Evolutionary conservation across 2,329 filamentous ascomycete species (phyloP).

Genomic region (Sporothrix euskadiensis): DNA sequence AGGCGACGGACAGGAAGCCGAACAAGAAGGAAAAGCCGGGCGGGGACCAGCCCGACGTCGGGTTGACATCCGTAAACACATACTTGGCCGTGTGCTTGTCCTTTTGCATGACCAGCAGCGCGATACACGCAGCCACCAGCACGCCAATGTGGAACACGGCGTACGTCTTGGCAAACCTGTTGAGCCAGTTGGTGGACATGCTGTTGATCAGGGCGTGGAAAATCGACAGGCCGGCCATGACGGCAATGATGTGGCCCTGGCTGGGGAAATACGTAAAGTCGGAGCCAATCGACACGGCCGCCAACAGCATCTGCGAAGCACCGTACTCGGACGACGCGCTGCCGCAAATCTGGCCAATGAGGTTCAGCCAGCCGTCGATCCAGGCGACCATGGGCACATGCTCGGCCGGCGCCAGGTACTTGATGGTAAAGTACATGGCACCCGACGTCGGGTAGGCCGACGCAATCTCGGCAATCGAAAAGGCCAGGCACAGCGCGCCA

Average conservation of each 20-base stretch:
- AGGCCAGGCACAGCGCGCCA: slow-evolving; percentile 57
- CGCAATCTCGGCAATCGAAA: slow-evolving; percentile 57
- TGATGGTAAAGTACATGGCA: slow-evolving; percentile 56
- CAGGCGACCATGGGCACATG: slow-evolving; percentile 53
- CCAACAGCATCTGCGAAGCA: slow-evolving; percentile 56
- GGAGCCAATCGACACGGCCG: slow-evolving; percentile 53
- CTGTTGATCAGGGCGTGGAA: slow-evolving; percentile 56
- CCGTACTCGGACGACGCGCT: slow-evolving; percentile 60
- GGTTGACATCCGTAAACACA: slow-evolving; percentile 56
- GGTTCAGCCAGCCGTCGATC: slow-evolving; percentile 52
- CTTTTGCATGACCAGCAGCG: slow-evolving; percentile 52
- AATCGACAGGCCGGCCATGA: slow-evolving; percentile 57
- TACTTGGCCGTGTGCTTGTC: slow-evolving; percentile 54
- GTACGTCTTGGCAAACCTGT: slow-evolving; percentile 58
- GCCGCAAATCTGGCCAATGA: slow-evolving; percentile 55
- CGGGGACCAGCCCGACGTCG: slow-evolving; percentile 55
- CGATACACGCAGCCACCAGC: slow-evolving; percentile 53
- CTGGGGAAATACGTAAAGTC: slow-evolving; percentile 52
- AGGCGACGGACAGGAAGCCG: slow-evolving; percentile 59
- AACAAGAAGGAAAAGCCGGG: slow-evolving; percentile 59
- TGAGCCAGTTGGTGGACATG: slow-evolving; percentile 58
- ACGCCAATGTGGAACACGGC: slow-evolving; percentile 58
- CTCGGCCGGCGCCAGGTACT: slow-evolving; percentile 51
- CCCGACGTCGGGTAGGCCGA: slow-evolving; percentile 58
- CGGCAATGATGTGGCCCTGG: slow-evolving; percentile 50